Evolutionary conservation across 2,329 filamentous ascomycete species (phyloP).

Genomic region (Penicillium occitanis): DNA sequence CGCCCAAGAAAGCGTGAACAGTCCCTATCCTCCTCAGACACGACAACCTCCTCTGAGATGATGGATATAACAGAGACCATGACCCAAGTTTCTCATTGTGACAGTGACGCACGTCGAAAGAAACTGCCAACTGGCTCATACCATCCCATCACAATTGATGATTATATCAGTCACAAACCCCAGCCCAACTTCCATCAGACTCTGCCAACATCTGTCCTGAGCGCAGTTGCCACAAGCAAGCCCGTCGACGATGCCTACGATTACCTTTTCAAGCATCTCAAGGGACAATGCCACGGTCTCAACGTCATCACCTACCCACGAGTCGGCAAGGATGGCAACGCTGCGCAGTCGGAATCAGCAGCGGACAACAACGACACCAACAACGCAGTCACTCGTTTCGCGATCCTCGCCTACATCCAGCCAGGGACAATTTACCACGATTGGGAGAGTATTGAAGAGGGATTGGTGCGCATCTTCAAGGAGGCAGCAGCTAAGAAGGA

Average conservation of each 20-base stretch:
- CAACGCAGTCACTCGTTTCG: not conserved
- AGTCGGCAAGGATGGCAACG: not conserved
- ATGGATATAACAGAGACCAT: not conserved
- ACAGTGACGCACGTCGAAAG: not conserved
- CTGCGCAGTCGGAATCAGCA: not conserved
- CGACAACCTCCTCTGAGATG: not conserved
- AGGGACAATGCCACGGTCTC: constrained; percentile 4
- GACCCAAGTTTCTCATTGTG: not conserved
- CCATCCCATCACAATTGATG: not conserved
- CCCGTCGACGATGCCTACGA: not conserved
- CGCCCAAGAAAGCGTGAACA: not conserved
- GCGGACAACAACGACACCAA: not conserved
- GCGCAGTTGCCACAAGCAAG: not conserved
- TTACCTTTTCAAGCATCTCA: constrained; percentile 1
- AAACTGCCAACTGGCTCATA: not conserved
- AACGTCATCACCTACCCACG: not conserved
- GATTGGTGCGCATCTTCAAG: constrained; percentile 9
- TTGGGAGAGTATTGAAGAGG: constrained; percentile 5
- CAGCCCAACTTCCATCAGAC: not conserved
- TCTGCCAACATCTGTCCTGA: not conserved
- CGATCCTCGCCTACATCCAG: constrained; percentile 8
- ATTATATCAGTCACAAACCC: not conserved
- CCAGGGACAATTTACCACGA: not conserved
- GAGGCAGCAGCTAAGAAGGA: not conserved
- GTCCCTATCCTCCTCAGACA: not conserved